Evolutionary conservation across 805 yeast species (phyloP).

Genomic region (Candida insectalens): DNA sequence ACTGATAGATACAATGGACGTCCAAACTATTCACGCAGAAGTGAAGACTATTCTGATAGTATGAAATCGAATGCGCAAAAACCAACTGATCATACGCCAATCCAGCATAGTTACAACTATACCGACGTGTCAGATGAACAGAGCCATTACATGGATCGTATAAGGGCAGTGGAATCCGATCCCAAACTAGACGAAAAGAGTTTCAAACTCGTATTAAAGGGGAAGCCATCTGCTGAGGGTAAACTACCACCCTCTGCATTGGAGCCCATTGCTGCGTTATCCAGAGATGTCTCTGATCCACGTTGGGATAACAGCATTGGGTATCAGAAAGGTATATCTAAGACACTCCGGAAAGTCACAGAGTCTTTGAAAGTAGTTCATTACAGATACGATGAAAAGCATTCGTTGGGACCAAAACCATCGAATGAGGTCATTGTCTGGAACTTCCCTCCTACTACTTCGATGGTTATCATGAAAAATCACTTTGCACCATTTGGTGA

Average conservation of each 20-base stretch:
- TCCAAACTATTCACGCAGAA: no score
- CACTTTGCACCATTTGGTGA: constrained; percentile 57
- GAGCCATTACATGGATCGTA: no score
- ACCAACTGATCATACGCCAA: no score
- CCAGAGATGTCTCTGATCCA: constrained; percentile 12
- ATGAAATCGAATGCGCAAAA: no score
- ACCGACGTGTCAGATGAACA: constrained; percentile 10
- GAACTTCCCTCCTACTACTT: constrained; percentile 49
- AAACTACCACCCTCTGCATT: constrained; percentile 22
- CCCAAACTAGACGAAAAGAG: constrained; percentile 4
- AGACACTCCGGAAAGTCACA: constrained; percentile 11
- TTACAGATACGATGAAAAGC: constrained; percentile 43
- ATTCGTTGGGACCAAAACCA: constrained; percentile 71
- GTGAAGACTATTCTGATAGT: no score
- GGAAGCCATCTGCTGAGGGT: neutral
- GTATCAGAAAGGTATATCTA: constrained; percentile 5
- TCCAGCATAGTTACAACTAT: constrained; percentile 11
- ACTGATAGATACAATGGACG: no score
- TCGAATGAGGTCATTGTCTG: constrained; percentile 59
- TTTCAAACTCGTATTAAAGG: constrained; percentile 3
- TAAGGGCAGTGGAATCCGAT: no score
- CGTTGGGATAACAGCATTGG: constrained; percentile 7
- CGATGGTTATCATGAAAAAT: constrained; percentile 35
- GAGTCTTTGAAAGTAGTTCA: constrained; percentile 11
- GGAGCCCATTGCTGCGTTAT: constrained; percentile 4